Evolutionary conservation across 2,329 filamentous ascomycete species (phyloP).

Genomic region (Cladosporium sp.): DNA sequence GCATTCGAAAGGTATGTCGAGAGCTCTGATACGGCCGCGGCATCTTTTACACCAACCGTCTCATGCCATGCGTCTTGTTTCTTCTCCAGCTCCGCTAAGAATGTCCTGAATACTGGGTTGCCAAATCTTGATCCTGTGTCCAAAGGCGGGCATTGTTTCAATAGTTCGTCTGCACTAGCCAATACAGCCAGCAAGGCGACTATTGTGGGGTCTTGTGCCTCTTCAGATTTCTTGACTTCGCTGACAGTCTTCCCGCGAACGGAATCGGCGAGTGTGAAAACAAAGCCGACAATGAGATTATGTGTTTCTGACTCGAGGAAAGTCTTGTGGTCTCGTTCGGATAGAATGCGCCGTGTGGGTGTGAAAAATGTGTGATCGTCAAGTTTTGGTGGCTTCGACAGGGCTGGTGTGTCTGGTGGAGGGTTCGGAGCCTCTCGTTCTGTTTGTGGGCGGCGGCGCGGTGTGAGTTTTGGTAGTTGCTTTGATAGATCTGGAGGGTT

Average conservation of each 20-base stretch:
- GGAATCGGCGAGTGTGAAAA: constrained; percentile 82
- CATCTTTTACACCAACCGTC: constrained; percentile 54
- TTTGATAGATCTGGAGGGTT: constrained; percentile 50
- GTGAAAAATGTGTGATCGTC: constrained; percentile 58
- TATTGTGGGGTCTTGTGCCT: constrained; percentile 60
- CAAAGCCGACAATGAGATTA: constrained; percentile 74
- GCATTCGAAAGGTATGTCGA: constrained; percentile 78
- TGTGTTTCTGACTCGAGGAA: constrained; percentile 79
- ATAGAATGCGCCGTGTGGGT: constrained; percentile 79
- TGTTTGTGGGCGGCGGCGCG: constrained; percentile 57
- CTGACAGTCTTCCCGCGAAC: constrained; percentile 71
- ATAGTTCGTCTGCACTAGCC: constrained; percentile 64
- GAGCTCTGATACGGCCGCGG: constrained; percentile 65
- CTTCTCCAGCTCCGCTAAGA: constrained; percentile 65
- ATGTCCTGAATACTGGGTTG: constrained; percentile 84
- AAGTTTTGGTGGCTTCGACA: constrained; percentile 65
- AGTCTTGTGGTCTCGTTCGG: constrained; percentile 72
- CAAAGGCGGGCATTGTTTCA: constrained; percentile 71
- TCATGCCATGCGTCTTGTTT: constrained; percentile 63
- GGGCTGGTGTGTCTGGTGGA: constrained; percentile 71
- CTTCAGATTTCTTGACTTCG: constrained; percentile 52
- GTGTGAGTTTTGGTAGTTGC: constrained; percentile 66
- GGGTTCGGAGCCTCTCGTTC: constrained; percentile 50
- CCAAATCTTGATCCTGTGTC: constrained; percentile 93
- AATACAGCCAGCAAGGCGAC: constrained; percentile 68